Conservation (phyloP, 371 early-diverging fungal species). For the Lichtheimia ramosa region DNA sequence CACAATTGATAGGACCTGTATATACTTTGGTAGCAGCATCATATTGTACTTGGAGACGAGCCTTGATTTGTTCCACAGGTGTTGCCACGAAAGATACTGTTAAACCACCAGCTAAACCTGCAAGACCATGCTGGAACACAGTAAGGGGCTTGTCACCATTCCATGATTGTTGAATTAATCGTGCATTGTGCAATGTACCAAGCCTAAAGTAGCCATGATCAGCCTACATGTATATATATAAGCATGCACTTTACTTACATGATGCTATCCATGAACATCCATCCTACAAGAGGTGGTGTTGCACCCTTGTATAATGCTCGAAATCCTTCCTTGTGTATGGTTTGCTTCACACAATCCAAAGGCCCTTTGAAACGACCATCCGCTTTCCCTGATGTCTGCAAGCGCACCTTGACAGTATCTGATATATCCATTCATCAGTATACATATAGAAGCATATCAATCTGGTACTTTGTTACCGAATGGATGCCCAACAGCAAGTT, state of each 20-base stretch:
- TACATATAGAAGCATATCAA: too few species aligned
- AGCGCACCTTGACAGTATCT: constrained; percentile 78
- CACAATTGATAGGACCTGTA: constrained; percentile 86
- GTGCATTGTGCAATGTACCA: constrained; percentile 81
- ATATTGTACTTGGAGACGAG: constrained; percentile 91
- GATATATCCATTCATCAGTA: neutral
- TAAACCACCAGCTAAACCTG: constrained; percentile 81
- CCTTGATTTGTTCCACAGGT: constrained; percentile 85
- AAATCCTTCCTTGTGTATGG: constrained; percentile 75
- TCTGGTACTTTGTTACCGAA: constrained; percentile 51
- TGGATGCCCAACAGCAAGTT: constrained; percentile 80
- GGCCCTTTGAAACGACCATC: constrained; percentile 85
- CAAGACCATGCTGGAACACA: constrained; percentile 71
- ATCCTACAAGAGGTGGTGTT: constrained; percentile 90
- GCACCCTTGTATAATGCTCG: constrained; percentile 90
- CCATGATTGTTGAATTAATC: constrained; percentile 62
- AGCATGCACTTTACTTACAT: constrained; percentile 43
- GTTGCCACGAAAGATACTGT: constrained; percentile 91
- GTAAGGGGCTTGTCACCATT: constrained; percentile 65
- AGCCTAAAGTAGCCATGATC: constrained; percentile 48
- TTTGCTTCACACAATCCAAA: constrained; percentile 76
- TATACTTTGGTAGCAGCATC: constrained; percentile 70
- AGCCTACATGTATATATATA: neutral
- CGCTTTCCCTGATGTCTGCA: constrained; percentile 71
- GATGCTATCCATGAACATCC: constrained; percentile 90